Percentiles rank a stretch among this genome's conserved stretches.
Conservation (phyloP, 2,329 filamentous ascomycete genomes). For the Plenodomus biglobosus region DNA sequence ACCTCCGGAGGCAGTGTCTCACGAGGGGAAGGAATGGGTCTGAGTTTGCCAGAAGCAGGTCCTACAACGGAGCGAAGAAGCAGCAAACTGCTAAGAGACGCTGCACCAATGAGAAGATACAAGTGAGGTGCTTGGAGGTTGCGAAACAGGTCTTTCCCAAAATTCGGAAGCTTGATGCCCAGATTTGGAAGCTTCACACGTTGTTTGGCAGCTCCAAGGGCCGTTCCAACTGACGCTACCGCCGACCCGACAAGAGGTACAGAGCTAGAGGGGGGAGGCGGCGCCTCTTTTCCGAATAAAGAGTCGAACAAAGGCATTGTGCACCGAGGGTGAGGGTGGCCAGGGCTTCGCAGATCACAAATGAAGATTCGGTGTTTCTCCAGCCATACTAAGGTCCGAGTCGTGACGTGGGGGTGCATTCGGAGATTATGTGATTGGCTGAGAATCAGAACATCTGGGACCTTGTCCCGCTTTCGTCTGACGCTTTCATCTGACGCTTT, state of each 20-base stretch:
- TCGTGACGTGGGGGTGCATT: neutral
- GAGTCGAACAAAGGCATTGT: constrained; percentile 4
- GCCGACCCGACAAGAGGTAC: neutral
- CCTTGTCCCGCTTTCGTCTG: neutral
- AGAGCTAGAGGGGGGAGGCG: constrained; percentile 1
- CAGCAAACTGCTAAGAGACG: neutral
- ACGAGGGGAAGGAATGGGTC: constrained; percentile 31
- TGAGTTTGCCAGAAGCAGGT: neutral
- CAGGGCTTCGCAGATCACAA: neutral
- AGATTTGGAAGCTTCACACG: constrained; percentile 1
- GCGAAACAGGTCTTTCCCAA: neutral
- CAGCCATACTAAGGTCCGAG: neutral
- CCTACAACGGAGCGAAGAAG: neutral
- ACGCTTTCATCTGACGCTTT: neutral
- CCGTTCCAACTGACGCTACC: neutral
- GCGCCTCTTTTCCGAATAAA: neutral
- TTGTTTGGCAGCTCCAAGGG: constrained; percentile 1
- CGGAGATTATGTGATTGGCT: neutral
- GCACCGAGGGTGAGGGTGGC: neutral
- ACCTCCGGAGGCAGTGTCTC: constrained; percentile 26
- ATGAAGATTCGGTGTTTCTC: neutral
- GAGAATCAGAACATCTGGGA: neutral
- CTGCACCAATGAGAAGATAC: constrained; percentile 1
- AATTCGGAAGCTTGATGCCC: neutral
- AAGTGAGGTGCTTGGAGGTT: neutral